phyloP scores from a whole-genome alignment of 2,329 filamentous ascomycete species.

The Aspergillus aculeatus region DNA sequence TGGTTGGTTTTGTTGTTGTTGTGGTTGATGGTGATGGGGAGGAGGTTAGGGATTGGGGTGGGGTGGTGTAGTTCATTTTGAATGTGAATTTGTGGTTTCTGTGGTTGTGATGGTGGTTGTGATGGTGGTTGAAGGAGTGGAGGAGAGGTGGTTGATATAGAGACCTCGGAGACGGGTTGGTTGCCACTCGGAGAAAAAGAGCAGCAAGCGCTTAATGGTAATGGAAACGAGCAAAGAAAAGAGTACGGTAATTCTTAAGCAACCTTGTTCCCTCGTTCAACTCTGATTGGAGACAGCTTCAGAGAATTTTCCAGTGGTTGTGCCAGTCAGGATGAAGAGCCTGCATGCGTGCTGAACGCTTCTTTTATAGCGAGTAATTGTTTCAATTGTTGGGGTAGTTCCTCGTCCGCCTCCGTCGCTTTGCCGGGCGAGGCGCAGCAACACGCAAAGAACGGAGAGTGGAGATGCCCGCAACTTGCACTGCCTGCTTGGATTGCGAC shows the following conservation, averaged over 20 bases:
- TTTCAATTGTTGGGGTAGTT: background rate
- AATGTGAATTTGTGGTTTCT: background rate
- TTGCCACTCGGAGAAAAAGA: background rate
- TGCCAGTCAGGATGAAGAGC: background rate
- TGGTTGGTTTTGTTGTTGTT: constrained; percentile 21
- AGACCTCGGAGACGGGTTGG: background rate
- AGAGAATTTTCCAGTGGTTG: background rate
- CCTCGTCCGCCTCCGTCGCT: constrained; percentile 2
- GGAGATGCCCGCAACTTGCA: constrained; percentile 8
- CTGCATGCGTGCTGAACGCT: background rate
- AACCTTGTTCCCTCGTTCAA: too few relatives aligned
- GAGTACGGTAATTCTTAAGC: too few relatives aligned
- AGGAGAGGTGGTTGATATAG: background rate
- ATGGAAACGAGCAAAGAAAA: too few relatives aligned
- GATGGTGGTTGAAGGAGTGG: background rate
- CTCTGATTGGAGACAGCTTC: background rate
- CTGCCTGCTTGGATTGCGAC: constrained; percentile 10
- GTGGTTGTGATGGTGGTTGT: background rate
- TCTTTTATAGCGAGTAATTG: constrained; percentile 6
- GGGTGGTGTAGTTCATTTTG: constrained; percentile 23
- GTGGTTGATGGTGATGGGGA: constrained; percentile 22
- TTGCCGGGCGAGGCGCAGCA: constrained; percentile 12
- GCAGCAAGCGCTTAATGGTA: background rate
- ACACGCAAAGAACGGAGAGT: background rate
- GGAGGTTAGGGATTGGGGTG: constrained; percentile 24